Evolutionary conservation across 257 asterid genomes (phyloP), one percentile per base, ranked within the genome.

Genomic region (Galeopsis tetrahit): DNA sequence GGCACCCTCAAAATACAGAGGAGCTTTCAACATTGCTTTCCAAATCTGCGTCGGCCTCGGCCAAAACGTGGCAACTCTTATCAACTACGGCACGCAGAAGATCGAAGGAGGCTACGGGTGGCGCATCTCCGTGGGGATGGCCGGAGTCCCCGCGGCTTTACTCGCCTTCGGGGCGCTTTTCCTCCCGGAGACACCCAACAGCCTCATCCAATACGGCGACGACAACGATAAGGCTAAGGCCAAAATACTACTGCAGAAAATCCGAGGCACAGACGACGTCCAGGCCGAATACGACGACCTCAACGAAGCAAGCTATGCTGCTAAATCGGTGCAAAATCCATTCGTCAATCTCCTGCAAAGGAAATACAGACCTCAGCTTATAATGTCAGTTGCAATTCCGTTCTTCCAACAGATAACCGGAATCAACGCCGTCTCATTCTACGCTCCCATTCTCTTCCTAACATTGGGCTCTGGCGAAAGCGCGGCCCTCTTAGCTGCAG

Each of bases 1-100:
- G 92, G 90, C 96, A 0, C 92, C 92, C 2, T 82, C 86, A 64
- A 86, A 80, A 76, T 85, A 80, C 63, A 82, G 96, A 60, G 96
- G 89, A 53, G 91, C 95, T 21, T 74, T 88, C 57, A 86, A 85
- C 80, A 76, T 83, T 4, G 91, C 82, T 0, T 86, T 88, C 66
- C 92, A 88, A 68, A 61, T 88, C 0, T 86, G 90, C 21, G 77
- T 88, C 31, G 77, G 88, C 65, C 32, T 82, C 6, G 96, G 96
- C 36, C 80, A 82, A 4, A 66, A 78, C 5, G 73, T 79, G 0
- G 92, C 96, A 2, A 80, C 85, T 34, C 80, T 88, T 6, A 69
- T 88, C 71, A 88, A 88, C 81, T 89, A 71, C 60, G 75, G 79
- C 28, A 77, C 77, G 0, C 75, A 48, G 13, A 57, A 31, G 28